Base-by-base conservation (phyloP, 176 grass and related monocot genomes). In the Hsuehochloa calcarea region DNA sequence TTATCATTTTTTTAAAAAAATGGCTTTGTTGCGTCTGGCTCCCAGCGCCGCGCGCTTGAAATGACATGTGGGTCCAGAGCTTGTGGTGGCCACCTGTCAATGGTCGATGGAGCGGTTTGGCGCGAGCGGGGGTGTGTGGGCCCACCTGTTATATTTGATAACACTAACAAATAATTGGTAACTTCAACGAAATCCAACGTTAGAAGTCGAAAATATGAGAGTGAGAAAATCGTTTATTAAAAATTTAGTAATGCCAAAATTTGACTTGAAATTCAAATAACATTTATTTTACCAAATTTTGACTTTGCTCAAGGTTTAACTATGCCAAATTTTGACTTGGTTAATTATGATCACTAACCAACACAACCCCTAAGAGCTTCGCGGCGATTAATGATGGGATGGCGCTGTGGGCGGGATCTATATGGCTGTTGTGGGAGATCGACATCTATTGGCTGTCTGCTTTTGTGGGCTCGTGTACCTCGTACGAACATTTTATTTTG, bases 171-270 rank as follows among this genome's bases (percentile, higher is more conserved):
- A 34, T 2, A 34, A 2, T 34, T 34, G 31, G 1, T 29, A 29
- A 29, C 29, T 1, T 29, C 29, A 29, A 29, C 29, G 29, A 1
- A 29, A 29, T 29, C 29, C 29, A 29, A 29, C 1, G 29, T 29
- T 1, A 29, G 1, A 29, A 0, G 29, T 29, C 1, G 1, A 2
- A 0, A 34, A 34, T 34, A 0, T 2, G 31, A 34, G 2, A 0
- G 2, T 34, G 31, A 34, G 31, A 3, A 29, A 34, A 34, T 34
- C 2, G 31, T 34, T 34, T 0, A 34, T 2, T 34, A 34, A 34
- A 34, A 34, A 2, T 34, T 34, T 34, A 3, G 31, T 34, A 34
- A 3, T 2, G 31, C 31, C 2, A 34, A 34, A 34, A 34, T 34
- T 34, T 34, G 2, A 2, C 31, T 34, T 34, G 2, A 34, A 34